Conservation (phyloP, 495 filamentous ascomycete species). For the Trichoderma asperelloides region DNA sequence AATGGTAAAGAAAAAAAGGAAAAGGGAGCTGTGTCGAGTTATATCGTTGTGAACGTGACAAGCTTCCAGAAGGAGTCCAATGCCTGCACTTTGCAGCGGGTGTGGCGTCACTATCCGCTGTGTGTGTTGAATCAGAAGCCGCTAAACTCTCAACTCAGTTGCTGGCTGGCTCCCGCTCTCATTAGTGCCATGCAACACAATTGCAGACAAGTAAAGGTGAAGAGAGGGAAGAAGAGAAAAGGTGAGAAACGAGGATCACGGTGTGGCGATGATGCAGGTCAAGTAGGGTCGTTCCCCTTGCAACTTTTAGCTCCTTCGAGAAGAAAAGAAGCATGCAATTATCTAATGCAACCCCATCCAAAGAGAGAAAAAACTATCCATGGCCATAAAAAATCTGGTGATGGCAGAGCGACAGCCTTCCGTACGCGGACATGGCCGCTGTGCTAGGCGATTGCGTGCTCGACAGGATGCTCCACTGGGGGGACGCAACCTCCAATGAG, state of each 20-base stretch:
- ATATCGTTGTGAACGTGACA: not conserved
- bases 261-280: not conserved
- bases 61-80: not conserved
- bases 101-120: not conserved
- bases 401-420: not conserved
- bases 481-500: not conserved
- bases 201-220: not conserved
- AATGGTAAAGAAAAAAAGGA: not conserved
- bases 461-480: not conserved
- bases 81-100: not conserved
- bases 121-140: not conserved
- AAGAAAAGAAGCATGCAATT: not conserved
- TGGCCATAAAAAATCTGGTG: not conserved
- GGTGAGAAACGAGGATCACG: not conserved
- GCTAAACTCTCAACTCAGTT: not conserved
- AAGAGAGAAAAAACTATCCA: not conserved
- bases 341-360: not conserved
- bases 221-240: not conserved
- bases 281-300: not conserved
- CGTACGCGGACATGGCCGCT: not conserved
- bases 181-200: not conserved
- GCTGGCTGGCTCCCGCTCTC: not conserved
- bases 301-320: constrained; percentile 1
- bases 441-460: constrained; percentile 5
- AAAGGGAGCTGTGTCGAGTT: not conserved